A percentile compares a stretch with the other conserved stretches of the same genome.
Evolutionary conservation across 192 early-diverging fungal genomes (phyloP).

Genomic region (Oehlia diaphana): DNA sequence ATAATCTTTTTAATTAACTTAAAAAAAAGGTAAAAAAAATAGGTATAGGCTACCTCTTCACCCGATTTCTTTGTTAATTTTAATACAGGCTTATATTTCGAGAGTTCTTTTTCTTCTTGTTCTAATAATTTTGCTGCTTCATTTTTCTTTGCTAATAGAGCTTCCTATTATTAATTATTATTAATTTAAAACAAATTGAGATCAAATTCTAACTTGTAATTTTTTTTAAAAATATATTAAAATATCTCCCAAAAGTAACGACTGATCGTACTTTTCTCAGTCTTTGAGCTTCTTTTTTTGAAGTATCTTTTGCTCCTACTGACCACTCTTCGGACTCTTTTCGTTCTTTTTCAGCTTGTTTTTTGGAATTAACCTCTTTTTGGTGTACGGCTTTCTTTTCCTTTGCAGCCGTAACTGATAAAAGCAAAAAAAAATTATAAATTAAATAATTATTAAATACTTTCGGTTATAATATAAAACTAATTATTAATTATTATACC

Average conservation of each 20-base stretch:
- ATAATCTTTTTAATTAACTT: too few species aligned
- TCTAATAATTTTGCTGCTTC: slow-evolving; percentile 54
- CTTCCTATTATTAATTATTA: slow-evolving; percentile 51
- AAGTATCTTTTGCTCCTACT: slow-evolving; percentile 62
- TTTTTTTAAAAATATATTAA: too few species aligned
- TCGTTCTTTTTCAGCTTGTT: slow-evolving; percentile 54
- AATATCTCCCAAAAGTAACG: too few species aligned
- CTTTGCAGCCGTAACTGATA: slow-evolving; percentile 64
- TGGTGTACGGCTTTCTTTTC: slow-evolving; percentile 72
- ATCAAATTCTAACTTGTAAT: background rate
- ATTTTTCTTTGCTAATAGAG: slow-evolving; percentile 49
- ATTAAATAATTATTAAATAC: too few species aligned
- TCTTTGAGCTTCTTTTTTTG: slow-evolving; percentile 63
- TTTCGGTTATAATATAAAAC: background rate
- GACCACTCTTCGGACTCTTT: slow-evolving; percentile 64
- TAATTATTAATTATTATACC: slow-evolving; percentile 32
- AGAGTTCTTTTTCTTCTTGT: slow-evolving; percentile 57
- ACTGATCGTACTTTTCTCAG: slow-evolving; percentile 47
- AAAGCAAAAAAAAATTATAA: background rate
- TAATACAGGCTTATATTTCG: slow-evolving; percentile 42
- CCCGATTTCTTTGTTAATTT: slow-evolving; percentile 40
- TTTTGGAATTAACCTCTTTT: slow-evolving; percentile 57
- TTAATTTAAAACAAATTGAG: background rate
- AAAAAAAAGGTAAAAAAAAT: too few species aligned
- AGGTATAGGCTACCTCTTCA: slow-evolving; percentile 39